Percentiles rank a stretch among this genome's conserved stretches.
Evolutionary conservation across 495 filamentous ascomycete genomes (phyloP).

Genomic region (Parachaetomium inaequale): DNA sequence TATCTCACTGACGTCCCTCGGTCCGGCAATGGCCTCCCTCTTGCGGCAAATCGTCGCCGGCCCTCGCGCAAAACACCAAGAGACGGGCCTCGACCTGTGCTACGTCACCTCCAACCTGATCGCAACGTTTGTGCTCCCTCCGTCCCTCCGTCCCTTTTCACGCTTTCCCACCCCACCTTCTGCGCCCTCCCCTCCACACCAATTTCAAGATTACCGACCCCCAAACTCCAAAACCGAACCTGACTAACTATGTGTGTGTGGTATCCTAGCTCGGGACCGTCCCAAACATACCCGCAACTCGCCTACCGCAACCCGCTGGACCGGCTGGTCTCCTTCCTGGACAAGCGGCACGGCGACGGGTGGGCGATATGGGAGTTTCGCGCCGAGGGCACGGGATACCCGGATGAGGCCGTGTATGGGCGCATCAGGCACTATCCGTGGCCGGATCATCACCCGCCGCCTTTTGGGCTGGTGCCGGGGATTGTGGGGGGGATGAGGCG

Average conservation of each 20-base stretch:
- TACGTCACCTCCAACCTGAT: constrained; percentile 83
- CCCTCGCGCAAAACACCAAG: constrained; percentile 74
- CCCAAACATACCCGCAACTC: constrained; percentile 78
- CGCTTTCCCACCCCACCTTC: not conserved
- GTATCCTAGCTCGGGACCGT: constrained; percentile 86
- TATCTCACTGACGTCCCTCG: too few relatives aligned
- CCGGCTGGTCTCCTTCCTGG: constrained; percentile 77
- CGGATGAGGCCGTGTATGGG: constrained; percentile 79
- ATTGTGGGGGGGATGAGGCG: constrained; percentile 89
- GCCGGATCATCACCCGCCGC: constrained; percentile 96
- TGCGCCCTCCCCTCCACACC: too few relatives aligned
- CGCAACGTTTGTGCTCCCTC: constrained; percentile 47
- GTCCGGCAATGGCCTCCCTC: constrained; percentile 56
- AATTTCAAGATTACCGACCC: not conserved
- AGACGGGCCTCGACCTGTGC: constrained; percentile 88
- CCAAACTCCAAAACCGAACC: not conserved
- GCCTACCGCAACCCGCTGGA: constrained; percentile 92
- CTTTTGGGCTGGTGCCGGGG: constrained; percentile 78
- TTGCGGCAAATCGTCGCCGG: constrained; percentile 63
- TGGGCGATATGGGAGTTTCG: constrained; percentile 98
- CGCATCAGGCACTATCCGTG: constrained; percentile 87
- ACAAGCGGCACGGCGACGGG: constrained; percentile 71
- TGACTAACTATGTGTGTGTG: too few relatives aligned
- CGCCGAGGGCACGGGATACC: constrained; percentile 93
- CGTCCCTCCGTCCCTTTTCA: too few relatives aligned